These are phyloP conservation scores for Sporothrix pallida DNA, from an alignment of 2,329 filamentous ascomycete genomes.

Conservation along the genomic window DNA sequence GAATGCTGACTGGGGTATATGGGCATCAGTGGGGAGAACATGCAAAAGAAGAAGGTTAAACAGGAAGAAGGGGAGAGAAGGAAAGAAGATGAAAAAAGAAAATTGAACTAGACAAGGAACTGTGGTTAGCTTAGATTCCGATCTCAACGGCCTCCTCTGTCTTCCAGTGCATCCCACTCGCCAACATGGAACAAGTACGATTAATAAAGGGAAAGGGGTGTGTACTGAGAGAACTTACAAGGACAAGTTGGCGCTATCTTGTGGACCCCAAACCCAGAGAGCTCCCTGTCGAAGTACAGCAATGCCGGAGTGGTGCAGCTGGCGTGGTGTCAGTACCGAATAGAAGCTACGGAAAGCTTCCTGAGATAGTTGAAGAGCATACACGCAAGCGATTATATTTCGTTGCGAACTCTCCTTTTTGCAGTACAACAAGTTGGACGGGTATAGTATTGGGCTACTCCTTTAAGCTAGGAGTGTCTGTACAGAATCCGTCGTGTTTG, in stretches of 20 bases:
- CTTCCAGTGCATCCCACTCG: too few relatives aligned
- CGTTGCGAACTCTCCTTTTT: too few relatives aligned
- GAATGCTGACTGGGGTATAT: neutral
- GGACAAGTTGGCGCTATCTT: neutral
- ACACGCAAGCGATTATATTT: too few relatives aligned
- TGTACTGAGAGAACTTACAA: neutral
- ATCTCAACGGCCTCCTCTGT: constrained; percentile 15
- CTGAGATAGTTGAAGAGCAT: too few relatives aligned
- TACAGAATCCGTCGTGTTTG: neutral
- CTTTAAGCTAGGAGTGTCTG: neutral
- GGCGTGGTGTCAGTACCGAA: neutral
- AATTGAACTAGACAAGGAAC: neutral
- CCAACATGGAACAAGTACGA: neutral
- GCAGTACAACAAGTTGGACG: too few relatives aligned
- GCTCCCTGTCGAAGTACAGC: neutral
- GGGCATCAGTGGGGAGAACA: constrained; percentile 22
- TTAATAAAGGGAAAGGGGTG: neutral
- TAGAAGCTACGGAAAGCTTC: neutral
- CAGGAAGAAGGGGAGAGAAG: neutral
- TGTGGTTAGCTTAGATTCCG: neutral
- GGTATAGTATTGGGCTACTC: too few relatives aligned
- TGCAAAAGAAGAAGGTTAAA: constrained; percentile 18
- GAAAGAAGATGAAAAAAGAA: neutral
- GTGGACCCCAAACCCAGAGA: neutral
- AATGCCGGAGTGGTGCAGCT: constrained; percentile 20